Evolutionary conservation across 2,329 filamentous ascomycete species (phyloP).

Genomic region (Stenocarpella maydis): DNA sequence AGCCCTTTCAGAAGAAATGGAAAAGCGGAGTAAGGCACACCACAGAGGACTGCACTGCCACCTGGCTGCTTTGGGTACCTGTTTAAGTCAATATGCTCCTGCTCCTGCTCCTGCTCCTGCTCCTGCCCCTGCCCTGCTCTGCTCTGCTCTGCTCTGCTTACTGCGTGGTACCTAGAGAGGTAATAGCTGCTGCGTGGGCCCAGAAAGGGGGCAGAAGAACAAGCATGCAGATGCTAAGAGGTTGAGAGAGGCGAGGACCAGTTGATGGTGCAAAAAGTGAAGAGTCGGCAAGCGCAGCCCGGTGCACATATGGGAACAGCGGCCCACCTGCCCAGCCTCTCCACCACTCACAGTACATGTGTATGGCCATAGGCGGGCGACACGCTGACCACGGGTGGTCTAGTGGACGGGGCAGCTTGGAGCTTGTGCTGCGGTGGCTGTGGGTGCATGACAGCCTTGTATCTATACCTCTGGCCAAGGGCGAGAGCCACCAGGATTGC

Average conservation of each 20-base stretch:
- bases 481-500: rapidly evolving
- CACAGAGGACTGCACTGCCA: not conserved
- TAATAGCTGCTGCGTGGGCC: slow-evolving; percentile 1
- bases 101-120: not conserved
- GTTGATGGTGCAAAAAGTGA: not conserved
- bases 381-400: slow-evolving; percentile 10
- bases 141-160: no score
- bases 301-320: slow-evolving; percentile 3
- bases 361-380: slow-evolving; percentile 24
- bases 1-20: slow-evolving; percentile 10
- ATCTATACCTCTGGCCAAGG: not conserved
- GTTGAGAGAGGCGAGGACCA: slow-evolving; percentile 8
- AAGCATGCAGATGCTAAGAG: slow-evolving; percentile 11
- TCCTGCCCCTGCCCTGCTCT: no score
- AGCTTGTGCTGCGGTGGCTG: slow-evolving; percentile 20
- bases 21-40: slow-evolving; percentile 20
- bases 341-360: slow-evolving; percentile 1
- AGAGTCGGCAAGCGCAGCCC: slow-evolving; percentile 17
- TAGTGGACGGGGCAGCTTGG: slow-evolving; percentile 21
- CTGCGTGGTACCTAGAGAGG: not conserved
- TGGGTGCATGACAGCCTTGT: slow-evolving; percentile 20
- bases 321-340: slow-evolving; percentile 14
- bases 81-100: no score
- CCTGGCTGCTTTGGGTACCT: no score
- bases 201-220: no score